Evolutionary conservation across 441 rosid species (phyloP).

Genomic region (Gossypium schwendimanii): DNA sequence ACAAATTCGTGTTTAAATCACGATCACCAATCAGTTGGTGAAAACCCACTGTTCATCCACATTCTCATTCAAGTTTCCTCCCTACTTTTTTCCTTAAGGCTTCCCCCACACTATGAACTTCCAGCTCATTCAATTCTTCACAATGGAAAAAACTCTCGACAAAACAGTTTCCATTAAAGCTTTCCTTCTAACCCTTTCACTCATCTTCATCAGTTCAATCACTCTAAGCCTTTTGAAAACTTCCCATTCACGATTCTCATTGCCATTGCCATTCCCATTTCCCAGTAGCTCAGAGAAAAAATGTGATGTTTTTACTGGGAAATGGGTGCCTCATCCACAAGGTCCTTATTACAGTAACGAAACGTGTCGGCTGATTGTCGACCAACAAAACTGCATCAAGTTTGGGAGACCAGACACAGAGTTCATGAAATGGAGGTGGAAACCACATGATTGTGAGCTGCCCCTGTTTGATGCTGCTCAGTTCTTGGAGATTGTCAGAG

Average conservation of each 20-base stretch:
- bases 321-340: slow-evolving; percentile 48
- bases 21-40: not conserved
- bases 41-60: not conserved
- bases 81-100: not conserved
- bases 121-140: slow-evolving; percentile 13
- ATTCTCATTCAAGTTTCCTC: slow-evolving; percentile 9
- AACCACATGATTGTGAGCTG: slow-evolving; percentile 56
- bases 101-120: slow-evolving; percentile 26
- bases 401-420: slow-evolving; percentile 58
- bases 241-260: slow-evolving; percentile 5
- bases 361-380: slow-evolving; percentile 50
- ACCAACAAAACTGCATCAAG: slow-evolving; percentile 74
- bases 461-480: slow-evolving; percentile 48
- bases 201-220: slow-evolving; percentile 31
- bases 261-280: slow-evolving; percentile 22
- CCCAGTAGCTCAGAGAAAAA: slow-evolving; percentile 18
- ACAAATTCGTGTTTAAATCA: not conserved
- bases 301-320: slow-evolving; percentile 55
- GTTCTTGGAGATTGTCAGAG: slow-evolving; percentile 62
- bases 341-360: slow-evolving; percentile 58
- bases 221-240: slow-evolving; percentile 22
- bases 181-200: slow-evolving; percentile 10
- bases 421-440: slow-evolving; percentile 79
- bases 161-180: slow-evolving; percentile 14
- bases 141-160: slow-evolving; percentile 15